A percentile compares a stretch with the other conserved stretches of the same genome.
phyloP scores from a whole-genome alignment of 208 protist genomes.

The Acanthamoeba castellanii region DNA sequence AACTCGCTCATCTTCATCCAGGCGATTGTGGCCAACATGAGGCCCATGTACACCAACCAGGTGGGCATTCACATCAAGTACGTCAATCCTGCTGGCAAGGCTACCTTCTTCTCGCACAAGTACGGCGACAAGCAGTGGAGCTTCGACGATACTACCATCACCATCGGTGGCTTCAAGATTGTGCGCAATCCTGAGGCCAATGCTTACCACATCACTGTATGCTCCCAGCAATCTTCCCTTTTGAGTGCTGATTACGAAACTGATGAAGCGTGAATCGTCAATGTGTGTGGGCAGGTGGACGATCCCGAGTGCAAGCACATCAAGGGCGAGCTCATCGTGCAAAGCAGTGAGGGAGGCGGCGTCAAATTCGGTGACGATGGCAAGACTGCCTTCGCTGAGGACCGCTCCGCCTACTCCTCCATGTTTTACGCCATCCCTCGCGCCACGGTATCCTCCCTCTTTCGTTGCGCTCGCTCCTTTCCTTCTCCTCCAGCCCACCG shows the following conservation, averaged over 20 bases:
- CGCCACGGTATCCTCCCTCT: conserved; percentile 13
- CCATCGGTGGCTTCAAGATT: conserved; percentile 71
- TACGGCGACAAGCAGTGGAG: conserved; percentile 49
- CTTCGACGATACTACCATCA: conserved; percentile 30
- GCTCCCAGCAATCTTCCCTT: neutral
- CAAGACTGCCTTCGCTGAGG: conserved; percentile 63
- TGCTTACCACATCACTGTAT: conserved; percentile 41
- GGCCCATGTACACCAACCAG: conserved; percentile 73
- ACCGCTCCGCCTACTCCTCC: conserved; percentile 37
- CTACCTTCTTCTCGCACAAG: conserved; percentile 64
- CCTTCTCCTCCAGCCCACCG: too few species aligned
- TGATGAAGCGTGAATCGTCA: too few species aligned
- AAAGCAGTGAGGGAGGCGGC: conserved; percentile 57
- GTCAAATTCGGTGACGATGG: conserved; percentile 66
- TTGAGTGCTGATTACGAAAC: too few species aligned
- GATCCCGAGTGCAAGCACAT: conserved; percentile 68
- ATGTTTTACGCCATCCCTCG: conserved; percentile 74
- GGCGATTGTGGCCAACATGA: conserved; percentile 67
- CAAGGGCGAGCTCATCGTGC: conserved; percentile 52
- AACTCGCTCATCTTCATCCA: conserved; percentile 69
- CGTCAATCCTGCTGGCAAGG: conserved; percentile 63
- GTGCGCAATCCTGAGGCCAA: conserved; percentile 38
- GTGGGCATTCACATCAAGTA: conserved; percentile 74
- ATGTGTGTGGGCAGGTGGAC: conserved; percentile 4
- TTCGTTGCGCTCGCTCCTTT: neutral